phyloP scores from a whole-genome alignment of 208 protist species.

The Wallacemonas sp. region DNA sequence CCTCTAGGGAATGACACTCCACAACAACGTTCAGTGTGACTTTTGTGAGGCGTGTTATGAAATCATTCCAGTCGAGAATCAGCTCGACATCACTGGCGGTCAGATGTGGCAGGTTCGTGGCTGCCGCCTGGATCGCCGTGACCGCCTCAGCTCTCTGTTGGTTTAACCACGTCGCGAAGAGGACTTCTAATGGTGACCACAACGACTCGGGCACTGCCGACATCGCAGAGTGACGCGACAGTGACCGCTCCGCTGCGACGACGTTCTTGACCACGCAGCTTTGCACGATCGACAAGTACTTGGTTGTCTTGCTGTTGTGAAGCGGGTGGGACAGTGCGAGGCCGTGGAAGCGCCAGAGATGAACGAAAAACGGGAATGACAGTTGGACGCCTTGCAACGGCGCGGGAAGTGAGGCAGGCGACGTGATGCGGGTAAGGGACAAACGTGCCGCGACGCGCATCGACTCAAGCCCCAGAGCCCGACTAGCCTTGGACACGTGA shows the following conservation, averaged over 20 bases:
- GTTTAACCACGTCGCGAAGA: too few relatives aligned
- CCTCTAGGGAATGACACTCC: neutral
- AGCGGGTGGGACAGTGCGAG: conserved; percentile 19
- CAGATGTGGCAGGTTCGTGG: too few relatives aligned
- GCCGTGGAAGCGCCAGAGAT: conserved; percentile 36
- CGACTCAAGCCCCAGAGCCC: neutral
- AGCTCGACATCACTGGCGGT: neutral
- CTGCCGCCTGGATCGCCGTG: too few relatives aligned
- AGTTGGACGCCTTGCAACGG: too few relatives aligned
- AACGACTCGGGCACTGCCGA: neutral
- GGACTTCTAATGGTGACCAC: neutral
- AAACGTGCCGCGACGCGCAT: conserved; percentile 19
- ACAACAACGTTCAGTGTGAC: neutral
- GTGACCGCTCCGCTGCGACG: too few relatives aligned
- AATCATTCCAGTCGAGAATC: neutral
- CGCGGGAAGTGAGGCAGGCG: too few relatives aligned
- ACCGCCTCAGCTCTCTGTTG: too few relatives aligned
- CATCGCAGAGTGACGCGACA: too few relatives aligned
- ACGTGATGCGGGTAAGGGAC: neutral
- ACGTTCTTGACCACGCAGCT: conserved; percentile 20
- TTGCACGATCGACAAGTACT: conserved; percentile 35
- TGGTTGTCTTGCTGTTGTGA: conserved; percentile 27
- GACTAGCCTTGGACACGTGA: conserved; percentile 8
- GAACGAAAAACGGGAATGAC: neutral
- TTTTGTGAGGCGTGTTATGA: neutral